Evolutionary conservation across 2,329 filamentous ascomycete species (phyloP).

Genomic region (Amphichorda felina): DNA sequence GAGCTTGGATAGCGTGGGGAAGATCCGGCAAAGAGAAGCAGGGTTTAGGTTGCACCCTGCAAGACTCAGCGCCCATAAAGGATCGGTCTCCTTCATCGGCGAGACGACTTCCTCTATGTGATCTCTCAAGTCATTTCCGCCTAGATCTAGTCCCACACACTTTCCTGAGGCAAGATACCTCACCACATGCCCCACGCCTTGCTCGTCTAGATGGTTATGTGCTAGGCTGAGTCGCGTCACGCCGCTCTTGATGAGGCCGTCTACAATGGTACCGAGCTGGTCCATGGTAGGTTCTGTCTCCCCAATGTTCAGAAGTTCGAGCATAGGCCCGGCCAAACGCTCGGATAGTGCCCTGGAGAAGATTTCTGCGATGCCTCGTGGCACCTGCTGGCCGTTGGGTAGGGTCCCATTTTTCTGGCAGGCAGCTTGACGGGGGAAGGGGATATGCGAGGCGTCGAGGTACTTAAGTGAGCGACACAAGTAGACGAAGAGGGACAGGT

Average conservation of each 20-base stretch:
- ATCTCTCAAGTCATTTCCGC: slow-evolving; percentile 63
- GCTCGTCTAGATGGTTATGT: slow-evolving; percentile 63
- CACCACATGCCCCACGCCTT: slow-evolving; percentile 64
- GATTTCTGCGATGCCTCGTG: slow-evolving; percentile 37
- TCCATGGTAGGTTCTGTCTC: slow-evolving; percentile 63
- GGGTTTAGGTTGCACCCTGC: slow-evolving; percentile 75
- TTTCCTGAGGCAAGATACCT: slow-evolving; percentile 63
- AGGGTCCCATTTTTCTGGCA: slow-evolving; percentile 15
- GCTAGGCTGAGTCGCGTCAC: slow-evolving; percentile 72
- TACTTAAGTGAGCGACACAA: slow-evolving; percentile 78
- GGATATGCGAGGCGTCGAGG: slow-evolving; percentile 76
- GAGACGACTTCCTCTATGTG: slow-evolving; percentile 40
- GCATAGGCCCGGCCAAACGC: slow-evolving; percentile 59
- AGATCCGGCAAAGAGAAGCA: slow-evolving; percentile 57
- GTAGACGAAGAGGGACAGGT: slow-evolving; percentile 81
- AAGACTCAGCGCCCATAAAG: slow-evolving; percentile 72
- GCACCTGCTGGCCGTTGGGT: slow-evolving; percentile 20
- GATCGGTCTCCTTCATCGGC: slow-evolving; percentile 38
- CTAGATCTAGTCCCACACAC: slow-evolving; percentile 82
- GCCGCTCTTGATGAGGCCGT: slow-evolving; percentile 68
- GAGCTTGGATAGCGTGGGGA: slow-evolving; percentile 61
- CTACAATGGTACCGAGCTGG: slow-evolving; percentile 66
- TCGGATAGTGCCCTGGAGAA: slow-evolving; percentile 67
- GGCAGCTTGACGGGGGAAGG: slow-evolving; percentile 47
- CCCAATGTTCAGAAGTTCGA: slow-evolving; percentile 76